Evolutionary conservation across 345 rosid genomes (phyloP).

Genomic region (Syzygium oleosum): DNA sequence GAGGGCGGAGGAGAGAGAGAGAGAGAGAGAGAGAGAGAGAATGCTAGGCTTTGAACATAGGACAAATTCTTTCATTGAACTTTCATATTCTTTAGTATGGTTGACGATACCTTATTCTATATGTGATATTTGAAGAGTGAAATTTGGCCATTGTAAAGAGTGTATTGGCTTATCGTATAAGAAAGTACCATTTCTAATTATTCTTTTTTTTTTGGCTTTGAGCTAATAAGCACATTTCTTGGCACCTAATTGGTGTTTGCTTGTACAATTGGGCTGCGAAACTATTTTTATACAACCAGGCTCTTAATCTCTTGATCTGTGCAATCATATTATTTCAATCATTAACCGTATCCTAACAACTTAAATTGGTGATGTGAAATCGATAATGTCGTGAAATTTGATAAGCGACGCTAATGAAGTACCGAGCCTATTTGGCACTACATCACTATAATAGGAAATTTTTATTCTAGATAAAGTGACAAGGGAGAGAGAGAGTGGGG

Average conservation of each 20-base stretch:
- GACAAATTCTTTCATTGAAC: neutral
- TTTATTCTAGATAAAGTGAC: neutral
- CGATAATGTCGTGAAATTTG: neutral
- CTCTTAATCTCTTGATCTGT: neutral
- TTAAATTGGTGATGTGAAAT: neutral
- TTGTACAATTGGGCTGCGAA: neutral
- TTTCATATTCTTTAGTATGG: neutral
- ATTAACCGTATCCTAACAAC: neutral
- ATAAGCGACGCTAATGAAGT: neutral
- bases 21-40: neutral
- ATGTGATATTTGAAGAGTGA: neutral
- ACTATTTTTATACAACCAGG: neutral
- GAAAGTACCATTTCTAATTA: neutral
- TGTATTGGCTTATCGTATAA: neutral
- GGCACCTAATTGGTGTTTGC: neutral
- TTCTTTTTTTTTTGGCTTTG: neutral
- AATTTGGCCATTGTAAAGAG: neutral
- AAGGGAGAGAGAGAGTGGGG: neutral
- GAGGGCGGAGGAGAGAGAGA: neutral
- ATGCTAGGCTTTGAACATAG: neutral
- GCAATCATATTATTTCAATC: neutral
- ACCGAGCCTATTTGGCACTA: neutral
- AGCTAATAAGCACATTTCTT: neutral
- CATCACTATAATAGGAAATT: neutral
- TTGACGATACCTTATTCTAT: neutral